phyloP scores from a whole-genome alignment of 1,284 basidiomycete species.

The Hymenochaete sp. region DNA sequence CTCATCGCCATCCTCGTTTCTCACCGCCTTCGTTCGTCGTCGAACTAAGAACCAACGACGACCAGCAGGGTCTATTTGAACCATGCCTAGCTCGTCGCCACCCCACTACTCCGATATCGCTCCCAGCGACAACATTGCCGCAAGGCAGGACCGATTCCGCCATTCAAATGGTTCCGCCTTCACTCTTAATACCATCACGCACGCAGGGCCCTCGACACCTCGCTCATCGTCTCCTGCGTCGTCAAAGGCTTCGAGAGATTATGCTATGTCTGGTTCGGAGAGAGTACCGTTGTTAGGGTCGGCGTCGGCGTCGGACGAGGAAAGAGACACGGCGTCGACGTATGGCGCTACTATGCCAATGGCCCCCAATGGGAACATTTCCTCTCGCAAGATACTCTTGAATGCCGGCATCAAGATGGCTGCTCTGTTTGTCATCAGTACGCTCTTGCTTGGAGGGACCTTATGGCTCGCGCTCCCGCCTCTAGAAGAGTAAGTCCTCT shows the following conservation, averaged over 20 bases:
- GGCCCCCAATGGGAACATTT: conserved; percentile 30
- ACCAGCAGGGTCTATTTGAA: no score
- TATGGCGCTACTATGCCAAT: conserved; percentile 49
- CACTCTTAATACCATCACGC: conserved; percentile 49
- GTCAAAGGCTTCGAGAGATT: no score
- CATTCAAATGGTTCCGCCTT: conserved; percentile 47
- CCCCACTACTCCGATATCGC: conserved; percentile 14
- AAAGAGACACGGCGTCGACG: no score
- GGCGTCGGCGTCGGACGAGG: no score
- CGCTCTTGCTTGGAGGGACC: conserved; percentile 59
- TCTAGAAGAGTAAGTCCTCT: conserved; percentile 57
- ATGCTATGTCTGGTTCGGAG: no score
- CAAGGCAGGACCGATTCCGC: not conserved
- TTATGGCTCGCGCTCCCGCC: conserved; percentile 76
- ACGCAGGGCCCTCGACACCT: conserved; percentile 30
- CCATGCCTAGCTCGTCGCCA: conserved; percentile 14
- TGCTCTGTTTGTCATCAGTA: conserved; percentile 64
- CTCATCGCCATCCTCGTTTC: no score
- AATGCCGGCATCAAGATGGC: conserved; percentile 79
- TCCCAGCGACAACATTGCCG: conserved; percentile 1
- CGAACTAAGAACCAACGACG: no score
- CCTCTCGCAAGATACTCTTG: conserved; percentile 52
- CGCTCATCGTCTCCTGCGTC: conserved; percentile 23
- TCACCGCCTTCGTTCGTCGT: no score
- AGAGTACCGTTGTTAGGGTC: no score